These are phyloP conservation scores for Pueraria montana DNA, from an alignment of 306 rosid species.

Conservation along the genomic window DNA sequence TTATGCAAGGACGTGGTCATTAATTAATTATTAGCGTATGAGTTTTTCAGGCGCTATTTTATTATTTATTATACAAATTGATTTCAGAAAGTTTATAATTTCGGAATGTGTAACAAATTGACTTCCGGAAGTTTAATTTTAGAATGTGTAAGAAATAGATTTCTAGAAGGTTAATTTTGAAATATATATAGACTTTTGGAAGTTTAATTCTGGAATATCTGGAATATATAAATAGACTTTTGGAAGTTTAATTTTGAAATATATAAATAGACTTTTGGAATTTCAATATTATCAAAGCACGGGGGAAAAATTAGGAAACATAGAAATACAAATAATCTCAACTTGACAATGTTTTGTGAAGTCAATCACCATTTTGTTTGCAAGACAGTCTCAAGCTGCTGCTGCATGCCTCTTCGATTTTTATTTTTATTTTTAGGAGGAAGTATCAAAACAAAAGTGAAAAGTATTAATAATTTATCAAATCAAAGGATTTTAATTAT, in stretches of 20 bases:
- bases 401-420: too few relatives aligned
- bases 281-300: too few relatives aligned
- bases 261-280: not conserved
- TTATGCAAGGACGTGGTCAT: conserved; percentile 31
- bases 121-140: not conserved
- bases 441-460: not conserved
- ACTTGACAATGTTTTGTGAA: not conserved
- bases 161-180: not conserved
- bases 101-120: not conserved
- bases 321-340: too few relatives aligned
- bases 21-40: not conserved
- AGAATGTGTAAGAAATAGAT: not conserved
- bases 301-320: too few relatives aligned
- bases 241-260: too few relatives aligned
- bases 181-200: too few relatives aligned
- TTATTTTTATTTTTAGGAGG: too few relatives aligned
- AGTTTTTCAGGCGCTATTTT: not conserved
- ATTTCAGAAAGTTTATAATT: not conserved
- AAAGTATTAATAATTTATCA: not conserved
- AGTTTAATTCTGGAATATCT: too few relatives aligned
- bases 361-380: too few relatives aligned
- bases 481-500: not conserved
- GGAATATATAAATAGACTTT: not conserved
- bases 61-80: not conserved
- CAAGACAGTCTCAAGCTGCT: too few relatives aligned